A percentile compares a stretch with the other conserved stretches of the same genome.
Evolutionary conservation across 805 yeast species (phyloP).

Genomic region (Saturnispora saitoi): DNA sequence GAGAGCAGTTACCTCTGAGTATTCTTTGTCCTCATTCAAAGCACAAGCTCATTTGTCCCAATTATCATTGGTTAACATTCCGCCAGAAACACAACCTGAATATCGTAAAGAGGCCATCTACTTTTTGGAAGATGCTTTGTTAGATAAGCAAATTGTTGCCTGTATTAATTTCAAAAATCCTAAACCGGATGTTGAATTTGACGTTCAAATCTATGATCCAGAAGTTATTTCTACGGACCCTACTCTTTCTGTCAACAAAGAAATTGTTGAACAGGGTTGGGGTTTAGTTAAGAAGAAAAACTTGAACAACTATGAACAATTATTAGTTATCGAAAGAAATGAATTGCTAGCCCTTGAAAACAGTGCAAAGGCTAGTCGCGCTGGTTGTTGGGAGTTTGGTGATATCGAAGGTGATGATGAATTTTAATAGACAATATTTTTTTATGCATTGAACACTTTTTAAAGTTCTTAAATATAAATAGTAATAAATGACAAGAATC

Average conservation of each 20-base stretch:
- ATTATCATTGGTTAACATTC: constrained; percentile 46
- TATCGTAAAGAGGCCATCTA: constrained; percentile 47
- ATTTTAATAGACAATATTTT: constrained; percentile 2
- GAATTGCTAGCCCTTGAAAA: constrained; percentile 36
- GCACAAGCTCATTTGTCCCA: constrained; percentile 49
- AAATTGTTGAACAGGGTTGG: constrained; percentile 50
- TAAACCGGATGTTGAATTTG: constrained; percentile 36
- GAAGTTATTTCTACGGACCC: constrained; percentile 45
- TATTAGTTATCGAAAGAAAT: constrained; percentile 30
- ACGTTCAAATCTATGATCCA: constrained; percentile 48
- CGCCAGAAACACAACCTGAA: constrained; percentile 48
- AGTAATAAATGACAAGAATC: constrained; percentile 2
- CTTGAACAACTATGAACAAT: constrained; percentile 29
- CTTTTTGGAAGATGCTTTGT: constrained; percentile 43
- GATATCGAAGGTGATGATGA: constrained; percentile 55
- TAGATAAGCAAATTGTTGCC: constrained; percentile 47
- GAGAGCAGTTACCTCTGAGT: constrained; percentile 46
- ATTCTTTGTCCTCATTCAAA: constrained; percentile 31
- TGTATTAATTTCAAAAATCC: constrained; percentile 37
- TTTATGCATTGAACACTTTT: not conserved
- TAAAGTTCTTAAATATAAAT: not conserved
- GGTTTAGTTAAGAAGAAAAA: constrained; percentile 42
- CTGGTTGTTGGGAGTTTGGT: constrained; percentile 72
- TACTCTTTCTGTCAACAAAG: constrained; percentile 49
- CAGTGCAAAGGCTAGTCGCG: constrained; percentile 40